Conservation (phyloP, 768 basidiomycete species). For the Leucosporidium yakuticum region DNA sequence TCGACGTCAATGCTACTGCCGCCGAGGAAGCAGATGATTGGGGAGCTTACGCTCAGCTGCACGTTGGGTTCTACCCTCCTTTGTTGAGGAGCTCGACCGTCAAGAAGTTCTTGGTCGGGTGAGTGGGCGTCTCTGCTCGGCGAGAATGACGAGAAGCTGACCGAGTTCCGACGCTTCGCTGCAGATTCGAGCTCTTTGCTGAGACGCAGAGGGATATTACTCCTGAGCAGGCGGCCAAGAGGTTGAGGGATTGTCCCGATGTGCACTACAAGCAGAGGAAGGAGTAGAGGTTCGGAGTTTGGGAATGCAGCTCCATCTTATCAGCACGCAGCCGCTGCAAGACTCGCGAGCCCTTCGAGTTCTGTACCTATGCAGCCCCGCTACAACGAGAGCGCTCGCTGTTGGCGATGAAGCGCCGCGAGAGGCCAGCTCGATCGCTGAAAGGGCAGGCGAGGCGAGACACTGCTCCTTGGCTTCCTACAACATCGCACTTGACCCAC, state of each 20-base stretch:
- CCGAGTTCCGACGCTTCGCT: neutral
- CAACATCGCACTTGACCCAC: no score
- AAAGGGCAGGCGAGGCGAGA: no score
- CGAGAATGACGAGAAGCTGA: neutral
- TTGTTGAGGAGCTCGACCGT: conserved; percentile 73
- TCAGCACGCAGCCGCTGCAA: no score
- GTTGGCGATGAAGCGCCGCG: no score
- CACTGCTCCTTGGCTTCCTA: no score
- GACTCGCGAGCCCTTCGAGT: no score
- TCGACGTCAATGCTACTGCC: conserved; percentile 28
- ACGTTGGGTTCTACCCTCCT: conserved; percentile 81
- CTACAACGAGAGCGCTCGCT: no score
- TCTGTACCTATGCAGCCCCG: no score
- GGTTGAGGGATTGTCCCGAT: conserved; percentile 13
- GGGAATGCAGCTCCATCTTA: no score
- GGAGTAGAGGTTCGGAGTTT: no score
- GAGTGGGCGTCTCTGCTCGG: conserved; percentile 38
- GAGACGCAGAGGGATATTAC: conserved; percentile 87
- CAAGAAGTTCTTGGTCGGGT: conserved; percentile 87
- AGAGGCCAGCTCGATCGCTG: no score
- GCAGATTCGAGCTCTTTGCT: conserved; percentile 80
- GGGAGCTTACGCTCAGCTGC: conserved; percentile 66
- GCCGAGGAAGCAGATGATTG: conserved; percentile 28
- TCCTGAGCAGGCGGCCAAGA: conserved; percentile 72
- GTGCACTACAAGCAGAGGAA: neutral